Conservation (phyloP, 176 grass and related monocot genomes). For the Eremochloa ophiuroides region DNA sequence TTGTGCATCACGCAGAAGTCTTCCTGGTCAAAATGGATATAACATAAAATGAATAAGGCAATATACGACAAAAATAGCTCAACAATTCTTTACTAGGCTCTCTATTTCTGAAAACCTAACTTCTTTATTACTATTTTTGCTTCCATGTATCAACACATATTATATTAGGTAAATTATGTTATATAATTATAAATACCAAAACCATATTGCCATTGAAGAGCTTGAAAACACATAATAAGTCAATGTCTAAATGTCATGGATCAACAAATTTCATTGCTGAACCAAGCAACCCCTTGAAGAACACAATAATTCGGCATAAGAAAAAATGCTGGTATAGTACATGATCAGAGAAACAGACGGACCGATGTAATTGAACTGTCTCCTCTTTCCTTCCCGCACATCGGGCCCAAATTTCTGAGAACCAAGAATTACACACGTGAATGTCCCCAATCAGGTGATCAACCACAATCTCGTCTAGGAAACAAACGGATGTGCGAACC, state of each 20-base stretch:
- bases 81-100: background rate
- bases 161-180: no score
- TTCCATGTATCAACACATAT: background rate
- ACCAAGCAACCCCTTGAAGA: background rate
- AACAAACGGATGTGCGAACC: constrained; percentile 16
- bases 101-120: background rate
- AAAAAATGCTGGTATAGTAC: background rate
- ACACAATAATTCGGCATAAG: background rate
- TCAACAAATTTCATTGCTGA: background rate
- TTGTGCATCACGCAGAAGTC: constrained; percentile 71
- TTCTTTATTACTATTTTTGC: background rate
- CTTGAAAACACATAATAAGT: background rate
- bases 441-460: background rate
- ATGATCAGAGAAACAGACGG: constrained; percentile 1
- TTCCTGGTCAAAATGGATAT: constrained; percentile 48
- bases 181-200: background rate
- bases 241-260: background rate
- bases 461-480: background rate
- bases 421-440: background rate
- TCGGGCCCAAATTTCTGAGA: constrained; percentile 76
- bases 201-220: background rate
- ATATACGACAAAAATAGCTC: background rate
- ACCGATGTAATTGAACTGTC: constrained; percentile 97
- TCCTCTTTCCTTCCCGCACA: constrained; percentile 83
- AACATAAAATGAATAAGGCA: background rate